Evolutionary conservation across 306 rosid species (phyloP), one percentile per base, ranked within the genome.

Genomic region (Trifolium dubium): DNA sequence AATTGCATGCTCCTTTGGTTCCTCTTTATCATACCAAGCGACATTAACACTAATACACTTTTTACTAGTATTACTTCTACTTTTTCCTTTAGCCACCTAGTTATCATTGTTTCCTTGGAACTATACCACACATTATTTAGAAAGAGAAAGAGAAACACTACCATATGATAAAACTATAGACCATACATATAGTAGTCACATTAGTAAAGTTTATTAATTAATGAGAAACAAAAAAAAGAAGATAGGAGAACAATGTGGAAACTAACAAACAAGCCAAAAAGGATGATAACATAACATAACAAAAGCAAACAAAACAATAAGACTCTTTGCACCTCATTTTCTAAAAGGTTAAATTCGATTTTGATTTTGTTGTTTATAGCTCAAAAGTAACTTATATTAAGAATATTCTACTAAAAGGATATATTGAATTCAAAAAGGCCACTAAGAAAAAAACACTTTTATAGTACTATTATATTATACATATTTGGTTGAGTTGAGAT

Each of bases 1-100:
- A 75, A 82, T 89, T 86, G 88, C 86, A 56, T 56, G 63, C 63
- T 56, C 3, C 40, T 54, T 10, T 66, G 91, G 89, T 92, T 86
- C 81, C 97, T 88, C 97, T 87, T 92, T 92, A 83, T 83, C 86
- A 40, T 79, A 88, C 87, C 68, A 37, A 74, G 88, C 88, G 93
- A 89, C 96, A 89, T 88, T 74, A 82, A 74, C 81, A 83, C 89
- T 88, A 84, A 79, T 73, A 69, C 81, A 41, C 77, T 39, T 73
- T 66, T 63, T 63, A 18, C 19, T 19, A 43, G 12, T 43, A 43
- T 43, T 43, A 65, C 71, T 71, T 37, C n/a, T 23, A 53, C 60
- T 30, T 64, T 64, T 63, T 62, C 40, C 67, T 60, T 58, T 64
- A 64, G 67, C 67, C 11, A 66, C 19, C 71, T 70, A 43, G 44